Evolutionary conservation across 129 eudicot species (phyloP).

Genomic region (Saposhnikovia divaricata): DNA sequence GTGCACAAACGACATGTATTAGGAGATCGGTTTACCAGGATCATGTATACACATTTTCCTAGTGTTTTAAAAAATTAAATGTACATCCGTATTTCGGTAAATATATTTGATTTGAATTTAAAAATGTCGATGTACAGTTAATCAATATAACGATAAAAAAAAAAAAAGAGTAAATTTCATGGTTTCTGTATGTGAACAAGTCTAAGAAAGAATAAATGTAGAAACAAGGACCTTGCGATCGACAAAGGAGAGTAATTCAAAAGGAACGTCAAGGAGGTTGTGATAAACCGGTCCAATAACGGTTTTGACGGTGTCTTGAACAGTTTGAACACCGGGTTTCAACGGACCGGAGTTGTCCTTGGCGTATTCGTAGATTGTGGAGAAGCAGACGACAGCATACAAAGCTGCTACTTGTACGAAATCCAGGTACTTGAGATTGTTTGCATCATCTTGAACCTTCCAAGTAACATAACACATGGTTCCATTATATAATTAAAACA

Average conservation of each 20-base stretch:
- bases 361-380: constrained; percentile 47
- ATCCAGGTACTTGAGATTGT: constrained; percentile 56
- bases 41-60: too few relatives aligned
- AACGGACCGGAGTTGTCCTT: constrained; percentile 64
- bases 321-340: constrained; percentile 54
- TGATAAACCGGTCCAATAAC: constrained; percentile 65
- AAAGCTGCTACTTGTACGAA: constrained; percentile 55
- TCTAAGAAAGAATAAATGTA: too few relatives aligned
- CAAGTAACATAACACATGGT: constrained; percentile 8
- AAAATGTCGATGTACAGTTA: too few relatives aligned
- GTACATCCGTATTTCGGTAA: too few relatives aligned
- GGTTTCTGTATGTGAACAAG: too few relatives aligned
- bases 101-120: too few relatives aligned
- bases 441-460: constrained; percentile 49
- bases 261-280: constrained; percentile 53
- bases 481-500: neutral
- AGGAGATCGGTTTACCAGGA: too few relatives aligned
- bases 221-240: constrained; percentile 52
- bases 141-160: too few relatives aligned
- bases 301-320: constrained; percentile 60
- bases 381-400: constrained; percentile 36
- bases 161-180: too few relatives aligned
- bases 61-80: too few relatives aligned
- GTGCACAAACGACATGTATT: too few relatives aligned
- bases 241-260: constrained; percentile 45